Evolutionary conservation across 1,139 yeast genomes (phyloP), one percentile per base, ranked within the genome.

Genomic region (Candida tetrigidarum): DNA sequence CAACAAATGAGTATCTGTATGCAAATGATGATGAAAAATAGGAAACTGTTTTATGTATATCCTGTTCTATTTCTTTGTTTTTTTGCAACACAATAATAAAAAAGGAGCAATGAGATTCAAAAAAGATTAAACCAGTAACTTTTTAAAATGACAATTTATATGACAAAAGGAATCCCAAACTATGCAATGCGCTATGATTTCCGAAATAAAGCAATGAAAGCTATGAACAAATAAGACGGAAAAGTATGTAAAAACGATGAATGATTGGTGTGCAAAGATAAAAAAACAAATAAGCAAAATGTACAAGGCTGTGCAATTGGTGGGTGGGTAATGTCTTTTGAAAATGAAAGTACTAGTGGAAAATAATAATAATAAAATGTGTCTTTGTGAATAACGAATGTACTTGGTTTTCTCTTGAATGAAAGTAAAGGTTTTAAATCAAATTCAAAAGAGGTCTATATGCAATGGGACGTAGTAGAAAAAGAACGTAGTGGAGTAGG

Each of bases 81-180:
- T 28, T 28, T 14, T 28, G 18, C 30, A 28, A 28, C 15, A 22
- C 25, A 22, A 28, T 28, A 16, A 11, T 23, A 27, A 27, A 10
- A 12, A 27, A n/a, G 15, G 32, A 14, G 14, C 9, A 28, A 28
- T 28, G 18, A n/a, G 15, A 28, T 14, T 28, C 12, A 8, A 28
- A 28, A 28, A 28, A 32, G 36, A 32, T 32, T 32, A 32, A 19
- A 32, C 36, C 36, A 32, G 36, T 32, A 32, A 32, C 36, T 32
- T 32, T 32, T 32, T 32, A 12, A 10, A 32, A 32, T 32, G n/a
- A 32, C 36, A 19, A n/a, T 32, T 32, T 30, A 18, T 11, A 30
- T 16, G 15, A 30, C 7, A 30, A 30, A 27, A 18, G 6, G 22
- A 30, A 30, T 30, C 22, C 35, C 35, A 29, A 30, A 30, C 35